Conservation (phyloP, 768 basidiomycete genomes). For the Lentinus brumalis region DNA sequence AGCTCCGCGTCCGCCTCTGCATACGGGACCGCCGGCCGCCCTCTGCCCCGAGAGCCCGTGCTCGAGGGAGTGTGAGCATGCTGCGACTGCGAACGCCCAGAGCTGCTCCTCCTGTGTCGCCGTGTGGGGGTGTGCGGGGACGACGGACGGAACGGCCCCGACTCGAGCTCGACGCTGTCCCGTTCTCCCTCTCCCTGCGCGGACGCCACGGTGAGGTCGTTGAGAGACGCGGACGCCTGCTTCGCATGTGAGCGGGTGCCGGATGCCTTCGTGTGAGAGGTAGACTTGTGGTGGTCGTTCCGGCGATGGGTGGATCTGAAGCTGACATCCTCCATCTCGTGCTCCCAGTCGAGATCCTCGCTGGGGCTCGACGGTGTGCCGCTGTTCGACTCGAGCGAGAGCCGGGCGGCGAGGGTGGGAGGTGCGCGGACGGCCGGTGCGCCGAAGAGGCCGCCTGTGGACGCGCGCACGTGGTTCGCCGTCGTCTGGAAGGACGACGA, state of each 20-base stretch:
- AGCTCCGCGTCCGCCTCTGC: not conserved
- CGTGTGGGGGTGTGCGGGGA: not conserved
- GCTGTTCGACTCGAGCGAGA: slow-evolving; percentile 30
- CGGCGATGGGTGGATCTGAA: not conserved
- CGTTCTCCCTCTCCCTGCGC: not conserved
- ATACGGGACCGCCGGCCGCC: slow-evolving; percentile 3
- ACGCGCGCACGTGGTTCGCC: slow-evolving; percentile 1
- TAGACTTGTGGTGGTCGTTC: not conserved
- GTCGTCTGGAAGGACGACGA: slow-evolving; percentile 12
- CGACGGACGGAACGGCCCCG: slow-evolving; percentile 6
- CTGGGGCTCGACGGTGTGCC: slow-evolving; percentile 26
- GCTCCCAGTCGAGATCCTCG: slow-evolving; percentile 31
- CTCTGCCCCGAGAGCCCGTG: not conserved
- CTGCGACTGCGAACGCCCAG: slow-evolving; percentile 6
- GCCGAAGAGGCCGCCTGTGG: slow-evolving; percentile 20
- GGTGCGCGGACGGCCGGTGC: slow-evolving; percentile 12
- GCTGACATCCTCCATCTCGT: slow-evolving; percentile 31
- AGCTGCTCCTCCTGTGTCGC: slow-evolving; percentile 7
- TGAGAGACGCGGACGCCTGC: slow-evolving; percentile 3
- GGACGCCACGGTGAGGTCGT: not conserved
- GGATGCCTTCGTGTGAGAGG: not conserved
- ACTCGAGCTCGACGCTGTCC: slow-evolving; percentile 17
- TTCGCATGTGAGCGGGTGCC: not conserved
- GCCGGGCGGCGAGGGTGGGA: slow-evolving; percentile 12
- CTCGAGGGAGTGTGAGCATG: not conserved